Evolutionary conservation across 1,139 yeast genomes (phyloP).

Genomic region (Debaryomyces singareniensis): DNA sequence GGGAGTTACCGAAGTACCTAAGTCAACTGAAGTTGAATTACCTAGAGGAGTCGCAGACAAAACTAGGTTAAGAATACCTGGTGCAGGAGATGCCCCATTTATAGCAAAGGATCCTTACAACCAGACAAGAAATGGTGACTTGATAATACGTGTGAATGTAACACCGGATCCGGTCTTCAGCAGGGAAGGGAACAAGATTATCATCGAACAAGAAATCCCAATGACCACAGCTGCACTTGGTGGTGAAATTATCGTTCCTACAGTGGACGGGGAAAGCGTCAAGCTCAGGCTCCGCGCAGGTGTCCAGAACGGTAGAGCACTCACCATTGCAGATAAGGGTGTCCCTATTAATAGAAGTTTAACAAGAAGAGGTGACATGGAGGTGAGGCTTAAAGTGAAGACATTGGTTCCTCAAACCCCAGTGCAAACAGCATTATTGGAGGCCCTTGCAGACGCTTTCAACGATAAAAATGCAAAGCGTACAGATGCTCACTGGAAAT

Average conservation of each 20-base stretch:
- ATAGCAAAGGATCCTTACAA: constrained; percentile 62
- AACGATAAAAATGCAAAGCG: constrained; percentile 76
- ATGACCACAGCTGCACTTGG: constrained; percentile 97
- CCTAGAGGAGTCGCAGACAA: constrained; percentile 92
- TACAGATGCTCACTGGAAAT: constrained; percentile 52
- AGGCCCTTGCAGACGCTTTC: constrained; percentile 88
- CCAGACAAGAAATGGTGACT: constrained; percentile 72
- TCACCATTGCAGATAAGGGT: constrained; percentile 83
- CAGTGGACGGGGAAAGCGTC: constrained; percentile 69
- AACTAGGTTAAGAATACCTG: constrained; percentile 73
- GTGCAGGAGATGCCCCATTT: constrained; percentile 87
- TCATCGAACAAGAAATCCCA: constrained; percentile 62
- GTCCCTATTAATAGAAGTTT: constrained; percentile 62
- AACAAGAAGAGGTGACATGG: constrained; percentile 72
- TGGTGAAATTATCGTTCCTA: constrained; percentile 82
- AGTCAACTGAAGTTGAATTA: constrained; percentile 69
- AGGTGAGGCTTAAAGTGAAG: constrained; percentile 66
- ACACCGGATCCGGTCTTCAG: constrained; percentile 65
- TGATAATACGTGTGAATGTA: constrained; percentile 75
- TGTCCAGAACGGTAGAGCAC: constrained; percentile 68
- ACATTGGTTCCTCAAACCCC: constrained; percentile 73
- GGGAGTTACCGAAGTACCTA: constrained; percentile 69
- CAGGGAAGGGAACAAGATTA: constrained; percentile 58
- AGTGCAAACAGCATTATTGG: constrained; percentile 87
- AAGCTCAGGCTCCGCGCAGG: constrained; percentile 84